phyloP scores from a whole-genome alignment of 2,329 filamentous ascomycete genomes.

The Hypomyces perniciosus region DNA sequence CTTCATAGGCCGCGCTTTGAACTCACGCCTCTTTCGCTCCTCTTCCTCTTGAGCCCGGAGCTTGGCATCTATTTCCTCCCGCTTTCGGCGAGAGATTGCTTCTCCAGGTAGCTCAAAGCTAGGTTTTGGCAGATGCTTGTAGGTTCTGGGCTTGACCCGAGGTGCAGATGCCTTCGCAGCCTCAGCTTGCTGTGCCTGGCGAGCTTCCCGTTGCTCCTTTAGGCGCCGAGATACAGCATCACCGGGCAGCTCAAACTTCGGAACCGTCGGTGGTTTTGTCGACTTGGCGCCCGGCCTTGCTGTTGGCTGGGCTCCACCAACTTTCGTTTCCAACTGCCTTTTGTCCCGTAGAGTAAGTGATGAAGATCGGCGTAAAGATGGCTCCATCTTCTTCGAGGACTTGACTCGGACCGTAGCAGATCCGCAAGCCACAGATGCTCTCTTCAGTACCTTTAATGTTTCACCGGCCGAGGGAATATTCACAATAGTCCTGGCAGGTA shows the following conservation, averaged over 20 bases:
- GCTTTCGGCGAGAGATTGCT: conserved; percentile 49
- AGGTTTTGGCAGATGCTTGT: conserved; percentile 47
- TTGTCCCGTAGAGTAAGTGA: conserved; percentile 34
- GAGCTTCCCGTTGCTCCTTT: conserved; percentile 54
- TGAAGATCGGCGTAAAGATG: conserved; percentile 36
- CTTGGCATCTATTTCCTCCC: conserved; percentile 50
- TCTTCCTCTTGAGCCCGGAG: conserved; percentile 54
- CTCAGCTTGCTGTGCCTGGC: conserved; percentile 34
- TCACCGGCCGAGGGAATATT: neutral
- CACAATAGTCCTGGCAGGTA: conserved; percentile 19
- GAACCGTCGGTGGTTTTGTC: conserved; percentile 45
- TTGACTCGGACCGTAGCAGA: conserved; percentile 39
- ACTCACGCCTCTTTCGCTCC: conserved; percentile 53
- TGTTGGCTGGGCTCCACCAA: neutral
- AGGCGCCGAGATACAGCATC: conserved; percentile 53
- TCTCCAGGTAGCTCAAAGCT: conserved; percentile 60
- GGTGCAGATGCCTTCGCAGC: conserved; percentile 30
- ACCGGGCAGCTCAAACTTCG: conserved; percentile 57
- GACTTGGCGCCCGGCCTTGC: neutral
- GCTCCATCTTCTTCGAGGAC: conserved; percentile 29
- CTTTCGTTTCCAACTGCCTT: conserved; percentile 15
- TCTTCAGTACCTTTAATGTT: conserved; percentile 17
- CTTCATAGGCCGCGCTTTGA: conserved; percentile 55
- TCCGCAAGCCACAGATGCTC: conserved; percentile 26
- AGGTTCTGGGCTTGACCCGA: conserved; percentile 43